A percentile compares a stretch with the other conserved stretches of the same genome.
These are phyloP conservation scores for Solanum ossicruentum DNA, from an alignment of 257 asterid species.

Conservation along the genomic window DNA sequence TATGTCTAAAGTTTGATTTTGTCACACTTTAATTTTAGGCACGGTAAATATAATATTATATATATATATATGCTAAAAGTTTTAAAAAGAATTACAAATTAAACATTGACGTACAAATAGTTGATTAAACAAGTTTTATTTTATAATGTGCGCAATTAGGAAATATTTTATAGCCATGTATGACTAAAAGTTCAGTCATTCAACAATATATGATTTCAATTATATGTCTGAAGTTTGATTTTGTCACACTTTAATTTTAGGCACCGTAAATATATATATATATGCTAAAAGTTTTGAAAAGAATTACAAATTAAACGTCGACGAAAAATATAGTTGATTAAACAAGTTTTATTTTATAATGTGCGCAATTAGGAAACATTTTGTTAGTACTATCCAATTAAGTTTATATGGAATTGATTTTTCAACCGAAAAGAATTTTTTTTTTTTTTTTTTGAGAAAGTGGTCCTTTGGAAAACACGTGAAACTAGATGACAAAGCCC, in stretches of 20 bases:
- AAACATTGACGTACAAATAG: not conserved
- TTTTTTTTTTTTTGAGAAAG: not conserved
- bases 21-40: too few relatives aligned
- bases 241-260: too few relatives aligned
- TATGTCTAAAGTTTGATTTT: not conserved
- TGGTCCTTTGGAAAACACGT: not conserved
- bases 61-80: not conserved
- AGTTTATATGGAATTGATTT: not conserved
- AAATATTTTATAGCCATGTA: not conserved
- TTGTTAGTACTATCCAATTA: not conserved
- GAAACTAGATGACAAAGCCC: constrained; percentile 3
- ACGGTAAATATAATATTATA: not conserved
- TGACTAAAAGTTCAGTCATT: too few relatives aligned
- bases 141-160: not conserved
- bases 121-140: not conserved
- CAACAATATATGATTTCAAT: too few relatives aligned
- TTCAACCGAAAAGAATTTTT: not conserved
- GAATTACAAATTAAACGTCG: not conserved
- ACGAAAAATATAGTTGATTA: not conserved
- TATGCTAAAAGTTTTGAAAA: not conserved
- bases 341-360: not conserved
- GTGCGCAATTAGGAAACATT: not conserved
- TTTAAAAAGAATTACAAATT: not conserved
- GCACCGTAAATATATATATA: not conserved
- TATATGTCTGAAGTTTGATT: not conserved